Base-by-base conservation (phyloP, 2,329 filamentous ascomycete genomes). In the Aspergillus phoenicis region DNA sequence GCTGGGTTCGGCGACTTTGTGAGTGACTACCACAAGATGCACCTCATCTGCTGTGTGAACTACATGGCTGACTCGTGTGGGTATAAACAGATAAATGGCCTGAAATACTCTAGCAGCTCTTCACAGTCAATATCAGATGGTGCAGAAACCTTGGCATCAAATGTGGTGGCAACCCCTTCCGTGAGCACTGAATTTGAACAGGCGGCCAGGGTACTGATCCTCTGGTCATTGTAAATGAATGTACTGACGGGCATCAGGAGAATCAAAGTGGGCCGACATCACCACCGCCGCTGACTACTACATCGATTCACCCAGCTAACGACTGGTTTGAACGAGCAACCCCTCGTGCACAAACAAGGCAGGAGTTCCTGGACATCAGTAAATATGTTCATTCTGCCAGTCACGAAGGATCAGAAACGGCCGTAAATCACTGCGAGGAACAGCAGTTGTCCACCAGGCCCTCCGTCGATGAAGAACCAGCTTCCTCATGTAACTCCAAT, bases 1-100 rank as follows among this genome's bases (percentile, higher is more conserved):
- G 84, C 91, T 65, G 91, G 89, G 63, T 97, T 95, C 76, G 85
- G 87, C 59, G 86, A 86, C 68, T 96, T 95, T 85, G 91, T 95
- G 75, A 72, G 85, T 73, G 45, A 49, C 33, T 13, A 56, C 26
- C 41, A 47, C 26, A 11, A 13, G 24, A 15, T 20, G 47, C 30
- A 8, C 5, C 26, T 51, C 28, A 7, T 52, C 38, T 30, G 11
- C 11, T 8, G 28, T 13, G 20, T 20, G 20, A 24, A n/a, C 22
- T 51, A 30, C 30, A 43, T 20, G 28, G 43, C 15, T 22, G n/a
- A 20, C 10, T 52, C 4, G 4, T 20, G 8, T 57, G 56, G 30
- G 22, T 47, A 38, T 30, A 58, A 58, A 55, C 63, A 54, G 56
- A 20, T 60, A 45, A 56, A 54, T 36, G n/a, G 48, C 8, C 55